Evolutionary conservation across 2,329 filamentous ascomycete species (phyloP).

Genomic region (Trichocomaceae sp.): DNA sequence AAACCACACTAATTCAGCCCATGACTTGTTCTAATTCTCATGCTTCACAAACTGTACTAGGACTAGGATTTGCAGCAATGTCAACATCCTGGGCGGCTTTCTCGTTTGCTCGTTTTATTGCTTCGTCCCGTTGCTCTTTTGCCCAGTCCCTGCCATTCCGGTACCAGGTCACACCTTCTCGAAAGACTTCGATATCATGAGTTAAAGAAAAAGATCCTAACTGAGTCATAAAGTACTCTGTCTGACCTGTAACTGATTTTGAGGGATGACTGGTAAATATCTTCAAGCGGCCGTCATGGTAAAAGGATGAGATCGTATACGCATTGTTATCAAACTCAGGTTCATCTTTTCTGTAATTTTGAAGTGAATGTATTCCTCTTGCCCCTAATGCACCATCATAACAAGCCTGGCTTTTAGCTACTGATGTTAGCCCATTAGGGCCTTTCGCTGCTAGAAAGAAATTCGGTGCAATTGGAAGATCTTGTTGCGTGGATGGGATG

Average conservation of each 20-base stretch:
- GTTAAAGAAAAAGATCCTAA: no score
- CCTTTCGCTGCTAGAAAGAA: constrained; percentile 7
- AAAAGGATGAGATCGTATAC: neutral
- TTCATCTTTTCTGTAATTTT: neutral
- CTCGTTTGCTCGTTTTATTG: no score
- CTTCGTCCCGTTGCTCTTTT: no score
- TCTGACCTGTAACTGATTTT: neutral
- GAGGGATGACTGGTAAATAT: neutral
- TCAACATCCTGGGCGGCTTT: no score
- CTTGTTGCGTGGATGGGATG: neutral
- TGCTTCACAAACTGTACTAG: no score
- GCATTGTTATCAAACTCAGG: neutral
- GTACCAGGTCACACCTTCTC: no score
- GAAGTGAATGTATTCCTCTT: constrained; percentile 1
- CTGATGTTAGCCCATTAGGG: neutral
- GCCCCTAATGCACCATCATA: constrained; percentile 8
- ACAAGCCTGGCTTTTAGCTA: constrained; percentile 6
- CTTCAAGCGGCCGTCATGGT: neutral
- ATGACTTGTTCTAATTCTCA: no score
- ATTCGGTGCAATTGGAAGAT: neutral
- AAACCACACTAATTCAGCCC: no score
- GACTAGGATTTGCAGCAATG: no score
- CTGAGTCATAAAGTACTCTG: neutral
- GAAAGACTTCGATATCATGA: no score
- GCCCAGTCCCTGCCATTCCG: no score